Evolutionary conservation across 352 stramenopile genomes (phyloP), one percentile per base, ranked within the genome.

Genomic region (Phytophthora rubi): DNA sequence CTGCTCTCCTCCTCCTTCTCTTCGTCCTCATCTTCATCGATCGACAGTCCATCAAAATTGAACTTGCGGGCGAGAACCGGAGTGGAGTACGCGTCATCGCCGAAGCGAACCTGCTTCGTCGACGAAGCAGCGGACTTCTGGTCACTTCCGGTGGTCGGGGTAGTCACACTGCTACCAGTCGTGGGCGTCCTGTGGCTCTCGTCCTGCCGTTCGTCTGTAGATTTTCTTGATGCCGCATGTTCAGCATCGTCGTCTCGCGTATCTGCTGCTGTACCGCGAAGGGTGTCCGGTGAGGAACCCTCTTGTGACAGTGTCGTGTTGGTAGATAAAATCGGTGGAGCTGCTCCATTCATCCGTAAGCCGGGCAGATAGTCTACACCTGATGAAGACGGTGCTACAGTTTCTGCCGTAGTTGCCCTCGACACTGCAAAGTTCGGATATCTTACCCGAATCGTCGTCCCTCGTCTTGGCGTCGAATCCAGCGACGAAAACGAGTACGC

Each of bases 41-140:
- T 82, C 0, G 80, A 90, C 1, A 68, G 67, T 44, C 77, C 84
- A 37, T 84, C 79, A 23, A 92, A 92, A 10, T 78, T 85, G 55
- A 92, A 83, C 56, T 81, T 88, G 37, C 80, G 79, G 48, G 75
- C 77, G 54, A 92, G 73, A 33, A 90, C 51, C 0, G 82, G 84
- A 6, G 82, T 91, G n/a, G 81, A 70, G 55, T 85, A 89, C 28
- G 84, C 80, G 13, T 74, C 71, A 2, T 76, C 51, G 13, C 74
- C 68, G 53, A 92, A 90, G 32, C 73, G 82, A 44, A 92, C 84
- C 35, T 88, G 77, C 55, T 92, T 89, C 5, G 71, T 69, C 8
- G 69, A 72, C 0, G 65, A 80, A 2, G 63, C 61, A 39, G 61
- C 70, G 30, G 67, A 79, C 54, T 86, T 85, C 66, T 85, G 70